These are phyloP conservation scores for Hypoxylon sp. DNA, from an alignment of 2,329 filamentous ascomycete genomes.

Conservation along the genomic window DNA sequence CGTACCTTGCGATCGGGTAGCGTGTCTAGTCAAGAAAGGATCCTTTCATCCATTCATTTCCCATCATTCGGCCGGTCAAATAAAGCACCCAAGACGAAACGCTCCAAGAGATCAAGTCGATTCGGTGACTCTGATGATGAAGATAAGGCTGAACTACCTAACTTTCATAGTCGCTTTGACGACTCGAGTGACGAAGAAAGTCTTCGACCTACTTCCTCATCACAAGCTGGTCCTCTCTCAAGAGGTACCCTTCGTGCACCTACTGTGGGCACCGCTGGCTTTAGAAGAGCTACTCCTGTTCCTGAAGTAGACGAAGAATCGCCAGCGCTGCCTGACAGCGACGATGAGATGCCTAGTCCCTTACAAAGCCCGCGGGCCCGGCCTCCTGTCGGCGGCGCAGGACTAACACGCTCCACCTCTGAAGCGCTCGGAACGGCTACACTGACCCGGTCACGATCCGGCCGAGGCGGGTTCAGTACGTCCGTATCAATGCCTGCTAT, in stretches of 20 bases:
- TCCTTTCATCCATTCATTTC: slow-evolving; percentile 56
- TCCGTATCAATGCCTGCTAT: slow-evolving; percentile 44
- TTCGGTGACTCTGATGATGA: slow-evolving; percentile 76
- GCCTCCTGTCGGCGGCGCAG: slow-evolving; percentile 30
- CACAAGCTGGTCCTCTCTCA: slow-evolving; percentile 43
- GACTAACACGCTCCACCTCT: slow-evolving; percentile 40
- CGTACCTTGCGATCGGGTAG: slow-evolving; percentile 60
- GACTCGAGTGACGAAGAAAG: slow-evolving; percentile 79
- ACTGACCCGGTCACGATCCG: slow-evolving; percentile 47
- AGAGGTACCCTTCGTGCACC: slow-evolving; percentile 52
- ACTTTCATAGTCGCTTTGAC: slow-evolving; percentile 72
- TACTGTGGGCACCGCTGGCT: slow-evolving; percentile 55
- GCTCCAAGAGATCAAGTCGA: slow-evolving; percentile 58
- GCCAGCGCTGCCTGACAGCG: slow-evolving; percentile 72
- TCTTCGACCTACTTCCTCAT: slow-evolving; percentile 53
- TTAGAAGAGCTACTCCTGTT: slow-evolving; percentile 72
- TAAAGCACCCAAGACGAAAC: slow-evolving; percentile 50
- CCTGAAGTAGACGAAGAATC: slow-evolving; percentile 64
- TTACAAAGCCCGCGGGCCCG: slow-evolving; percentile 46
- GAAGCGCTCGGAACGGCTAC: slow-evolving; percentile 50
- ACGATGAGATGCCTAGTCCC: slow-evolving; percentile 56
- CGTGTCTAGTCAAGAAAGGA: slow-evolving; percentile 55
- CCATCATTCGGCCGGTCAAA: slow-evolving; percentile 60
- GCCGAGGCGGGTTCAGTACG: slow-evolving; percentile 45
- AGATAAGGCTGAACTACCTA: slow-evolving; percentile 56